These are phyloP conservation scores for Nyssa sinensis DNA, from an alignment of 148 eudicot species.

Conservation along the genomic window DNA sequence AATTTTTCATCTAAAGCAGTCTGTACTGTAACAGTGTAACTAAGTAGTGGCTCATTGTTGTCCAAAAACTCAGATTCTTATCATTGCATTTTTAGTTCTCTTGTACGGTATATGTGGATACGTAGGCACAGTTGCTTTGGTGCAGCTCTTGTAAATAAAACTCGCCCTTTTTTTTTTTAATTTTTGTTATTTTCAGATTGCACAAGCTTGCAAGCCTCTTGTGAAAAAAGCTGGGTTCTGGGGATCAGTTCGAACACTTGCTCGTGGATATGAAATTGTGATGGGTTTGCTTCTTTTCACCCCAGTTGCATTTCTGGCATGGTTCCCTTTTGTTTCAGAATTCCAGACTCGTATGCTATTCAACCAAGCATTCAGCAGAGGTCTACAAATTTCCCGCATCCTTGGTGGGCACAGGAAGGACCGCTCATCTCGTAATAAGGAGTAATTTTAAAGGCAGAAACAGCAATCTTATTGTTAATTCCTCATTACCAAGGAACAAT, in stretches of 20 bases:
- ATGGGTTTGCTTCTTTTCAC: constrained; percentile 84
- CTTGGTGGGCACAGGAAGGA: constrained; percentile 83
- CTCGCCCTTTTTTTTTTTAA: constrained; percentile 8
- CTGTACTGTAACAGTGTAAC: neutral
- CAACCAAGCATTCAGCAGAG: constrained; percentile 91
- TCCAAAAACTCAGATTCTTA: neutral
- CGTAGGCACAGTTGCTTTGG: neutral
- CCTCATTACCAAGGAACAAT: neutral
- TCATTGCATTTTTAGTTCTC: neutral
- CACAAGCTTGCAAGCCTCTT: constrained; percentile 66
- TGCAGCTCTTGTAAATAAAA: neutral
- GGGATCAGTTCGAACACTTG: constrained; percentile 70
- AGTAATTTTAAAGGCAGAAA: constrained; percentile 14
- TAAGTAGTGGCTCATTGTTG: neutral
- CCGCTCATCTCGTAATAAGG: constrained; percentile 65
- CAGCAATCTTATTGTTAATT: neutral
- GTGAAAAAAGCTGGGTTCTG: constrained; percentile 53
- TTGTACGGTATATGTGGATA: neutral
- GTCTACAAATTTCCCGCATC: constrained; percentile 79
- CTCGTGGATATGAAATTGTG: constrained; percentile 73
- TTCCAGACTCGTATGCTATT: constrained; percentile 82
- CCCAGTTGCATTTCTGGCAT: constrained; percentile 79
- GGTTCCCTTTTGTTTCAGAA: constrained; percentile 87
- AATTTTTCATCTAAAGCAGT: neutral
- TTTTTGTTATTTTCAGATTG: constrained; percentile 38